phyloP scores from a whole-genome alignment of 768 basidiomycete genomes.

The Coprinopsis marcescibilis region DNA sequence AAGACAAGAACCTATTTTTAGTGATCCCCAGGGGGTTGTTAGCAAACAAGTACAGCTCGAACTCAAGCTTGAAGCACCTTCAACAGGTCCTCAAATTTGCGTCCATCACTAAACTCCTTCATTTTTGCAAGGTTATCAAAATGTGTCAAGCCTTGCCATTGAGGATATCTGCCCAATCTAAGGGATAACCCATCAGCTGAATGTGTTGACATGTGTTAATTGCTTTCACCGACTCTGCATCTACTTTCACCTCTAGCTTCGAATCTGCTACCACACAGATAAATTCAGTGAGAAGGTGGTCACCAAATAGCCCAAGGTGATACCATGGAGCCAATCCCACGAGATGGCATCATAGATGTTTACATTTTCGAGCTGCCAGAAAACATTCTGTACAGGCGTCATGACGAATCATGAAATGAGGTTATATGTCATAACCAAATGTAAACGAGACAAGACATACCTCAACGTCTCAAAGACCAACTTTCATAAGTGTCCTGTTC shows the following conservation, averaged over 20 bases:
- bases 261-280: not conserved
- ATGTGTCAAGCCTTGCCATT: slow-evolving; percentile 26
- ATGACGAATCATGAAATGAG: not conserved
- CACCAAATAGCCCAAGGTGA: slow-evolving; percentile 25
- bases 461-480: slow-evolving; percentile 18
- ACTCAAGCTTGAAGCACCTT: slow-evolving; percentile 20
- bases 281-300: slow-evolving; percentile 22
- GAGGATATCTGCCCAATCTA: too few species aligned
- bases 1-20: slow-evolving; percentile 18
- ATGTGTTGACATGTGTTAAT: slow-evolving; percentile 11
- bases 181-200: slow-evolving; percentile 6
- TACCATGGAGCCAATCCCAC: slow-evolving; percentile 36
- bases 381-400: slow-evolving; percentile 31
- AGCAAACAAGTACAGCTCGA: not conserved
- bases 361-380: slow-evolving; percentile 29
- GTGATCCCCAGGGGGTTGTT: not conserved
- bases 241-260: not conserved
- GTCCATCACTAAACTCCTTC: slow-evolving; percentile 23
- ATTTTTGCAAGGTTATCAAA: slow-evolving; percentile 20
- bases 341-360: slow-evolving; percentile 29
- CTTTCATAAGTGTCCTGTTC: slow-evolving; percentile 16
- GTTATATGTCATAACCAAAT: slow-evolving; percentile 1
- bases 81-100: slow-evolving; percentile 26
- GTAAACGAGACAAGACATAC: too few species aligned
- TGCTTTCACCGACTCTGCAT: not conserved